Evolutionary conservation across 2,329 filamentous ascomycete genomes (phyloP), one percentile per base, ranked within the genome.

Genomic region (Epichloe aotearoae): DNA sequence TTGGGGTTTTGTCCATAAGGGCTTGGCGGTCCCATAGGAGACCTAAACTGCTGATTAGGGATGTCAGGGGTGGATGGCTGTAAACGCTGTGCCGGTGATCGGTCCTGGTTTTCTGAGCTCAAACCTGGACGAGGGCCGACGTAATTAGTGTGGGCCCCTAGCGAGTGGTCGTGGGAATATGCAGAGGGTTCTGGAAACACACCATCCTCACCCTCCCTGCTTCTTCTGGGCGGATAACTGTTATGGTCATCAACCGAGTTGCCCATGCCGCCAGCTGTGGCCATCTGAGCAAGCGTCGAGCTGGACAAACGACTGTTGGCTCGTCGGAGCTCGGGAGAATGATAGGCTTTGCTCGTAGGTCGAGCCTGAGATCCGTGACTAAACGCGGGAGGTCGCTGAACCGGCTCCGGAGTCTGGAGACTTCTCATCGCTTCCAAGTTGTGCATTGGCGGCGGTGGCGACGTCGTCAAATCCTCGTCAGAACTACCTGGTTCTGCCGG

Each of bases 221-320:
- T 64, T 56, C 59, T 64, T 56, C 56, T 57, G 51, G 53, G 53
- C 51, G 50, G 60, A 43, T 66, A 63, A 39, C 61, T 58, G 52
- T 60, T 41, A 12, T 52, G 59, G 47, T 61, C 61, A 40, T 67
- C 62, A 8, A 62, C 63, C 43, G 71, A 62, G 49, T 77, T 62
- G 45, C 70, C 62, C 46, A 79, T 65, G 20, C 76, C 78, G 50
- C 79, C 80, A 44, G 84, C 85, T 57, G 83, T 84, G 34, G 80
- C 81, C 63, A 97, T 74, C 62, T 96, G 88, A 43, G 83, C 77
- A 44, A 96, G 73, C 1, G 91, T 97, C 1, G 82, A 82, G 57
- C 76, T 79, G 26, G 93, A 95, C 64, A 97, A 82, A 20, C 88
- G 83, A 58, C 84, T 89, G 58, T 88, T 93, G 48, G 86, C 88